Evolutionary conservation across 768 basidiomycete genomes (phyloP).

Genomic region (Rhizopogon vinicolor): DNA sequence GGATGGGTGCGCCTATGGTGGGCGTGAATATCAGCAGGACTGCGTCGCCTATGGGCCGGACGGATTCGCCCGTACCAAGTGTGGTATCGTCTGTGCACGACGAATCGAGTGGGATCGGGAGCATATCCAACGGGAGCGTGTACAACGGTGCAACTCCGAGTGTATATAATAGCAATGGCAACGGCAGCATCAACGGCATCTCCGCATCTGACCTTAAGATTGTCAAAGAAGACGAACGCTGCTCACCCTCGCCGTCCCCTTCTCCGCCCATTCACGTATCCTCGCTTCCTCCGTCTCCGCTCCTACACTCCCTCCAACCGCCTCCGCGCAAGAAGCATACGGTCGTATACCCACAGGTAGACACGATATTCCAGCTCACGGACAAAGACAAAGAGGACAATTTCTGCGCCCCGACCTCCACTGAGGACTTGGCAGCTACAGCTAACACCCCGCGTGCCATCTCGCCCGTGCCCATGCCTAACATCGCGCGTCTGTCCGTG

Average conservation of each 20-base stretch:
- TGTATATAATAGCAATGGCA: not conserved
- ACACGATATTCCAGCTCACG: constrained; percentile 12
- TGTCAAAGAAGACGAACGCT: constrained; percentile 30
- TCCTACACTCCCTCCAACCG: constrained; percentile 28
- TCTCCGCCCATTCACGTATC: constrained; percentile 20
- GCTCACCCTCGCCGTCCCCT: constrained; percentile 7
- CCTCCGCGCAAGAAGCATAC: constrained; percentile 27
- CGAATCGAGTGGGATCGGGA: not conserved
- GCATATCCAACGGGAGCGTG: not conserved
- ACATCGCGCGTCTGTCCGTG: not conserved
- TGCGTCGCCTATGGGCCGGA: not conserved
- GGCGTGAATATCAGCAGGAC: not conserved
- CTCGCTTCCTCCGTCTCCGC: constrained; percentile 20
- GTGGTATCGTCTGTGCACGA: not conserved
- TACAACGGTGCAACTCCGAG: not conserved
- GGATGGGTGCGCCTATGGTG: not conserved
- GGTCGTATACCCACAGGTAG: not conserved
- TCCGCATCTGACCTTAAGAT: constrained; percentile 33
- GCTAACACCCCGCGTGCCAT: not conserved
- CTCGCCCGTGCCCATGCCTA: not conserved
- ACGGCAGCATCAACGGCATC: constrained; percentile 5
- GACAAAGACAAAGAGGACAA: constrained; percentile 22
- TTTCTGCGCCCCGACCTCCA: constrained; percentile 11
- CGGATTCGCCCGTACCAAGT: constrained; percentile 2
- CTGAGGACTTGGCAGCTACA: not conserved